A percentile compares a stretch with the other conserved stretches of the same genome.
phyloP scores from a whole-genome alignment of 2,329 filamentous ascomycete species.

The Cercospora sp. region DNA sequence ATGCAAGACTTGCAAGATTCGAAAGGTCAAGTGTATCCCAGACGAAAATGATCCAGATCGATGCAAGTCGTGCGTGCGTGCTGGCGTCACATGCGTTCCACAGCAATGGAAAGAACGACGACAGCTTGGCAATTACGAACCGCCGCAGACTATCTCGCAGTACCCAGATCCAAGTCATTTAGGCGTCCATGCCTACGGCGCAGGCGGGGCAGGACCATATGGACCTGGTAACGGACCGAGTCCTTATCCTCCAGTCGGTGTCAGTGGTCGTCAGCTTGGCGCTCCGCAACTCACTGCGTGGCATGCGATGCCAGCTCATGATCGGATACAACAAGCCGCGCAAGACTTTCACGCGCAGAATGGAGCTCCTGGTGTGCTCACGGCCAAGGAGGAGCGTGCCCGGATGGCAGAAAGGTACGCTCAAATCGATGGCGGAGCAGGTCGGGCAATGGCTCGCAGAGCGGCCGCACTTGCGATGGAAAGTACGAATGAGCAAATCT shows the following conservation, averaged over 20 bases:
- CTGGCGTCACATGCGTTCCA: not conserved
- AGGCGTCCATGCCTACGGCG: slow-evolving; percentile 6
- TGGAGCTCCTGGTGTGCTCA: slow-evolving; percentile 15
- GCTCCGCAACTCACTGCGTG: not conserved
- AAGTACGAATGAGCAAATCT: not conserved
- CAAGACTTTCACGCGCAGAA: slow-evolving; percentile 22
- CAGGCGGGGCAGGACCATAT: not conserved
- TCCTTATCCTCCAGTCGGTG: slow-evolving; percentile 1
- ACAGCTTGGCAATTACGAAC: slow-evolving; percentile 5
- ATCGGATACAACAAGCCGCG: slow-evolving; percentile 13
- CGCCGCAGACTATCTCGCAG: slow-evolving; percentile 4
- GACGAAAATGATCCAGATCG: slow-evolving; percentile 1
- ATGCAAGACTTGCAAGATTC: slow-evolving; percentile 5
- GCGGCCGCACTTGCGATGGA: slow-evolving; percentile 7
- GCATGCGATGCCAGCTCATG: slow-evolving; percentile 6
- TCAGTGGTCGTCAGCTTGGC: slow-evolving; percentile 8
- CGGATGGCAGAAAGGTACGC: not conserved
- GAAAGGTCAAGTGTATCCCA: slow-evolving; percentile 11
- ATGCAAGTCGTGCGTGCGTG: slow-evolving; percentile 11
- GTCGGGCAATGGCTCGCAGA: slow-evolving; percentile 4
- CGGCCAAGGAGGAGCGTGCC: not conserved
- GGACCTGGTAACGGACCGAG: slow-evolving; percentile 3
- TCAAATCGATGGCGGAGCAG: slow-evolving; percentile 9
- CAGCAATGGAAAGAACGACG: slow-evolving; percentile 5
- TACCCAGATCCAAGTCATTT: slow-evolving; percentile 13